A percentile compares a stretch with the other conserved stretches of the same genome.
Conservation (phyloP, 331 rosid genomes). For the Malus hybrid region DNA sequence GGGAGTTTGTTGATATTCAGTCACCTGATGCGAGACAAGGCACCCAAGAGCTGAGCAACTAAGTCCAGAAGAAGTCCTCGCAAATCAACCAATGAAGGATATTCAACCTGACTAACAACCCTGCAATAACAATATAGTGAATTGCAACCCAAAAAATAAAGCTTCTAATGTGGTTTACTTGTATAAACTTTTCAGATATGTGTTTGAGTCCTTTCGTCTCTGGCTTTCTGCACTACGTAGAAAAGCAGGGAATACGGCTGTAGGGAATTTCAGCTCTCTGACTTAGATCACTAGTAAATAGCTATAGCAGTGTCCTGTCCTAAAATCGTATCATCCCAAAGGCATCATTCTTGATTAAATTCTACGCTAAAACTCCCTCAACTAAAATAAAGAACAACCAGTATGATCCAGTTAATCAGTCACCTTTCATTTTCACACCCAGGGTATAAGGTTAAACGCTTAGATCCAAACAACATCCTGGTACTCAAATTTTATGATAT, state of each 20-base stretch:
- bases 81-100: conserved; percentile 95
- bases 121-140: conserved; percentile 50
- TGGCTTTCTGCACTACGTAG: not conserved
- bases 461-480: not conserved
- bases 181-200: not conserved
- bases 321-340: not conserved
- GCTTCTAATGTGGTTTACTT: not conserved
- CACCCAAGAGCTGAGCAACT: conserved; percentile 97
- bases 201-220: not conserved
- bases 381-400: not conserved
- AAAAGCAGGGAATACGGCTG: not conserved
- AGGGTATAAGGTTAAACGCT: not conserved
- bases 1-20: not conserved
- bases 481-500: not conserved
- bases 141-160: conserved; percentile 9
- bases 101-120: conserved; percentile 98
- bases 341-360: not conserved
- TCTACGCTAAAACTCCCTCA: not conserved
- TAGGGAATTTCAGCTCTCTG: not conserved
- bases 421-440: not conserved
- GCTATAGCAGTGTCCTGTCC: not conserved
- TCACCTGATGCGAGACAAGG: conserved; percentile 98
- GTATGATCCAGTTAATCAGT: not conserved
- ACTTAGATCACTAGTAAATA: not conserved
- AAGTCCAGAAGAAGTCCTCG: conserved; percentile 98